phyloP scores from a whole-genome alignment of 2,329 filamentous ascomycete species.

The Knufia petricola region DNA sequence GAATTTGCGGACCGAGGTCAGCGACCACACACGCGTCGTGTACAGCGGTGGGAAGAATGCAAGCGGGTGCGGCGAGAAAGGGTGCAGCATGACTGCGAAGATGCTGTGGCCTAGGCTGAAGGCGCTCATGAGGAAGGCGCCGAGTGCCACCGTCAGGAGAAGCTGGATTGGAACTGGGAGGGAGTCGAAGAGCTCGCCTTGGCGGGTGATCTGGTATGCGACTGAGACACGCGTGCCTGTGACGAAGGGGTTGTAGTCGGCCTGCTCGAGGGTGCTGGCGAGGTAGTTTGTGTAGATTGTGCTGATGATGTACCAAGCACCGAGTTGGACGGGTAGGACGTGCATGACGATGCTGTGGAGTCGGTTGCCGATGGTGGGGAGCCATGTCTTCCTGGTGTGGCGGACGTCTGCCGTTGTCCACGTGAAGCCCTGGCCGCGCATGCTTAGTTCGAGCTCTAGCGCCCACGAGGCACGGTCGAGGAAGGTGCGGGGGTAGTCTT shows the following conservation, averaged over 20 bases:
- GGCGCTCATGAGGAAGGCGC: conserved; percentile 36
- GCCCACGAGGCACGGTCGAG: conserved; percentile 36
- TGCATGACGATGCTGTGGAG: conserved; percentile 33
- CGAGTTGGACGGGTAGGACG: conserved; percentile 29
- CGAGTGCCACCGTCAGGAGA: conserved; percentile 32
- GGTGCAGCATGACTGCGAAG: conserved; percentile 32
- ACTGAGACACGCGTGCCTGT: background rate
- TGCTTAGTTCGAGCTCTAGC: conserved; percentile 35
- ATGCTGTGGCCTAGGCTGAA: conserved; percentile 35
- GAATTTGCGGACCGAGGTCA: conserved; percentile 32
- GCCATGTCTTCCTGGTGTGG: conserved; percentile 36
- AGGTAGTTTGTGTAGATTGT: conserved; percentile 25
- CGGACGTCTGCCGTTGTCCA: conserved; percentile 38
- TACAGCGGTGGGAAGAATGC: conserved; percentile 39
- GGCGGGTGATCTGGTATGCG: background rate
- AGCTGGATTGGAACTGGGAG: conserved; percentile 29
- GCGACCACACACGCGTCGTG: conserved; percentile 33
- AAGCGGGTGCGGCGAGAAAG: conserved; percentile 32
- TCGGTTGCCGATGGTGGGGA: conserved; percentile 32
- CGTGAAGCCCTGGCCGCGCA: conserved; percentile 38
- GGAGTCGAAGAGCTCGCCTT: conserved; percentile 26
- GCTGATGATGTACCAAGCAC: conserved; percentile 29
- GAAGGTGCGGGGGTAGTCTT: conserved; percentile 32
- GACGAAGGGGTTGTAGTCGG: conserved; percentile 16
- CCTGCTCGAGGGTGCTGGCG: conserved; percentile 10